Evolutionary conservation across 192 early-diverging fungal genomes (phyloP).

Genomic region (Allomyces macrogynus): DNA sequence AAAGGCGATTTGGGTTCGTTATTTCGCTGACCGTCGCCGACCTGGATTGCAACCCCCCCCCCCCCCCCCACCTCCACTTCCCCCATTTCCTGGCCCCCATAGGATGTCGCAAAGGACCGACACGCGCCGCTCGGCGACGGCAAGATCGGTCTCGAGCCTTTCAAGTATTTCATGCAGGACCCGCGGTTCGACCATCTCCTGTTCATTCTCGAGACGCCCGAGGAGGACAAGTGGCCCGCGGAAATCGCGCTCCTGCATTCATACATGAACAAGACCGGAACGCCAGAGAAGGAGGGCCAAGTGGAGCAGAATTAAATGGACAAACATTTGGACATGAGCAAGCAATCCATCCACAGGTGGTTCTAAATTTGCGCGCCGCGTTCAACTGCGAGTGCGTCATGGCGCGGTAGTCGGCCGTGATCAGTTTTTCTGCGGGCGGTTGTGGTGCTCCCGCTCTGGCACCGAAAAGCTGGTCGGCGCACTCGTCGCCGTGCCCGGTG

Average conservation of each 20-base stretch:
- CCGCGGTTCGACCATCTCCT: conserved; percentile 11
- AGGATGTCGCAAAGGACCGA: conserved; percentile 12
- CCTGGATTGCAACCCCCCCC: too few species aligned
- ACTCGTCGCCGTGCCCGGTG: too few species aligned
- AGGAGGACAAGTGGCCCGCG: conserved; percentile 3
- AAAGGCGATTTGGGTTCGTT: conserved; percentile 9
- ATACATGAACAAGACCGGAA: too few species aligned
- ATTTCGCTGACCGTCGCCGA: not conserved
- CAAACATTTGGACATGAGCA: too few species aligned
- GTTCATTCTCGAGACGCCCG: conserved; percentile 18
- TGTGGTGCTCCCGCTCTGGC: too few species aligned
- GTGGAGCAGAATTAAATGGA: too few species aligned
- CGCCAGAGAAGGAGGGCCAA: too few species aligned
- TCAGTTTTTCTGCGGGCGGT: not conserved
- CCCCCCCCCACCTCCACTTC: too few species aligned
- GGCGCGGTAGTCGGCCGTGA: not conserved
- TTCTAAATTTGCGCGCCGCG: not conserved
- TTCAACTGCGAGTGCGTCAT: not conserved
- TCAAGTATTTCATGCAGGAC: conserved; percentile 20
- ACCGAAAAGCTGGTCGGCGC: too few species aligned
- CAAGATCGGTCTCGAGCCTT: conserved; percentile 15
- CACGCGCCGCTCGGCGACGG: conserved; percentile 21
- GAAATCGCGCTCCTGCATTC: not conserved
- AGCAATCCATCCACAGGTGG: too few species aligned
- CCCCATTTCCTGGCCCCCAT: not conserved